These are phyloP conservation scores for Lepidium didymum DNA, from an alignment of 345 rosid genomes.

Conservation along the genomic window DNA sequence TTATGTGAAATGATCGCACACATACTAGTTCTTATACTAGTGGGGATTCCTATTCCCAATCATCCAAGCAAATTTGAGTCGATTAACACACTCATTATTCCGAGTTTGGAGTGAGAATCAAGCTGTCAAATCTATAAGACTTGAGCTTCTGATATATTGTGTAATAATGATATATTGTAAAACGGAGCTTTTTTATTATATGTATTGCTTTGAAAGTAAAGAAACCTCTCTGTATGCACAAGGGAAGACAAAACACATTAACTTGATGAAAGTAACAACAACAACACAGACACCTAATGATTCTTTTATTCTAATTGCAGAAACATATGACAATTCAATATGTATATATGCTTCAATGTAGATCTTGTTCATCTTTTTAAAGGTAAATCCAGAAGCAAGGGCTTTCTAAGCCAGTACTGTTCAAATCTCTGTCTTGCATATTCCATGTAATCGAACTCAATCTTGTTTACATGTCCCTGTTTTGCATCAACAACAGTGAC, in stretches of 20 bases:
- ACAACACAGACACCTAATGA: neutral
- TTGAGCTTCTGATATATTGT: neutral
- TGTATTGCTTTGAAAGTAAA: neutral
- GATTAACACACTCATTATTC: too few relatives aligned
- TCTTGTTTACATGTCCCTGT: constrained; percentile 39
- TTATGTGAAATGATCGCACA: too few relatives aligned
- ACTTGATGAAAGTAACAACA: neutral
- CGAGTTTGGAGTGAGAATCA: too few relatives aligned
- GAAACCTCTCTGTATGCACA: neutral
- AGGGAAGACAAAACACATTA: neutral
- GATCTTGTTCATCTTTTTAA: neutral
- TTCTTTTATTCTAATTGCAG: neutral
- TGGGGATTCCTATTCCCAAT: too few relatives aligned
- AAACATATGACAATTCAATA: neutral
- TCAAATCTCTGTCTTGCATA: constrained; percentile 57
- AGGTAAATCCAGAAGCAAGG: constrained; percentile 21
- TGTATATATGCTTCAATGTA: neutral
- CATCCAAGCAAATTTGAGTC: too few relatives aligned
- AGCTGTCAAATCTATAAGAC: too few relatives aligned
- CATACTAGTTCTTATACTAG: too few relatives aligned
- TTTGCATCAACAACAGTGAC: constrained; percentile 10
- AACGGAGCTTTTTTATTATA: neutral
- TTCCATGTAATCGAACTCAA: constrained; percentile 47
- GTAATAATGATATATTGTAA: fast-evolving
- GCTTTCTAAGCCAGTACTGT: constrained; percentile 48